These are phyloP conservation scores for Tetrahymena elliotti DNA, from an alignment of 73 alveolate species.

Conservation along the genomic window DNA sequence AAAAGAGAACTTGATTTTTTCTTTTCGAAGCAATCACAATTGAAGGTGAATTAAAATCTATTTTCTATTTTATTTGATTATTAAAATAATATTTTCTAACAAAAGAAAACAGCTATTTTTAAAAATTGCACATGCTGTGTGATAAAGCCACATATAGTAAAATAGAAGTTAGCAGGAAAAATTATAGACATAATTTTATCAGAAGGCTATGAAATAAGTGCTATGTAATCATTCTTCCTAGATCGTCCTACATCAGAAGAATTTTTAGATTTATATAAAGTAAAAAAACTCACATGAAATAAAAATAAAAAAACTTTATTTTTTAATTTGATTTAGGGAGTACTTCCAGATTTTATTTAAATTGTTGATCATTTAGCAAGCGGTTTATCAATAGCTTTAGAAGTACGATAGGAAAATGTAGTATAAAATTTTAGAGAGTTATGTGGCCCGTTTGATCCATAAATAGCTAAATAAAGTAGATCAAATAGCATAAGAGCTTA, in stretches of 20 bases:
- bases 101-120: slow-evolving; percentile 63
- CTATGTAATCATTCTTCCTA: slow-evolving; percentile 80
- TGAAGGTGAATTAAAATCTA: not conserved
- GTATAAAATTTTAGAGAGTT: slow-evolving; percentile 72
- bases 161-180: slow-evolving; percentile 82
- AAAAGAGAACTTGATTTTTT: slow-evolving; percentile 82
- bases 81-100: not conserved
- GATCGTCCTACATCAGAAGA: slow-evolving; percentile 92
- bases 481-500: slow-evolving; percentile 94
- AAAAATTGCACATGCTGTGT: slow-evolving; percentile 90
- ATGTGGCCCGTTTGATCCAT: slow-evolving; percentile 98
- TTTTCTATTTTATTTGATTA: not conserved
- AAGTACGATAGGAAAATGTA: slow-evolving; percentile 91
- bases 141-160: slow-evolving; percentile 88
- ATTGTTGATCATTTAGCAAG: slow-evolving; percentile 84
- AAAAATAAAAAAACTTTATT: not conserved
- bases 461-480: slow-evolving; percentile 86
- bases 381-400: slow-evolving; percentile 95
- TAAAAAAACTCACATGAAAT: not conserved
- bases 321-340: slow-evolving; percentile 48
- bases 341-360: slow-evolving; percentile 86
- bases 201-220: slow-evolving; percentile 95
- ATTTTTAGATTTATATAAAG: slow-evolving; percentile 90
- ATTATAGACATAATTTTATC: slow-evolving; percentile 79
- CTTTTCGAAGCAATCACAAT: slow-evolving; percentile 55